Percentiles rank a stretch among this genome's conserved stretches.
Evolutionary conservation across 805 yeast species (phyloP).

Genomic region (Yamadazyma scolyti): DNA sequence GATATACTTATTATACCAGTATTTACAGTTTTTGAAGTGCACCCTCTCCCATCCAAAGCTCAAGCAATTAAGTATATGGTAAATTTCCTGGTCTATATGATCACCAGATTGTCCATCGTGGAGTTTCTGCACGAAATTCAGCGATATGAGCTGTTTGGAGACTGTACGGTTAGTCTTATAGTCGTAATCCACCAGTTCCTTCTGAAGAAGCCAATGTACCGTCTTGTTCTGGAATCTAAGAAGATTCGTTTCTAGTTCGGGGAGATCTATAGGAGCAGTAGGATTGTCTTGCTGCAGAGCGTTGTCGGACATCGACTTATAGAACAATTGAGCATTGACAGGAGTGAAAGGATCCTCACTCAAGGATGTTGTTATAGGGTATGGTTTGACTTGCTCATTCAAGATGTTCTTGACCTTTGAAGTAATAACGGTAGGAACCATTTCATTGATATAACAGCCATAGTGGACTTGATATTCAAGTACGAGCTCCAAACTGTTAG

Average conservation of each 20-base stretch:
- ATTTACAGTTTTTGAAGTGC: constrained; percentile 7
- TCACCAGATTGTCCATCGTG: background rate
- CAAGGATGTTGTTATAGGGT: constrained; percentile 2
- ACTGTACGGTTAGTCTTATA: constrained; percentile 18
- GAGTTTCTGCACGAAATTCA: too few species aligned
- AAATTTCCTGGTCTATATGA: constrained; percentile 21
- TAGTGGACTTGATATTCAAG: constrained; percentile 13
- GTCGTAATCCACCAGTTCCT: constrained; percentile 44
- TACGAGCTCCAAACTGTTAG: constrained; percentile 10
- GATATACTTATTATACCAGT: constrained; percentile 51
- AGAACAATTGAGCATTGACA: constrained; percentile 40
- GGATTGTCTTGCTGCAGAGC: constrained; percentile 27
- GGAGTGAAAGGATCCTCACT: constrained; percentile 13
- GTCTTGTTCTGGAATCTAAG: constrained; percentile 52
- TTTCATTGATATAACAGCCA: constrained; percentile 16
- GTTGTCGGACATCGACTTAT: constrained; percentile 45
- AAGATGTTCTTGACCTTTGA: constrained; percentile 9
- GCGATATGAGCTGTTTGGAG: constrained; percentile 14
- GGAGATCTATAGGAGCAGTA: constrained; percentile 23
- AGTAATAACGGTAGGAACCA: constrained; percentile 15
- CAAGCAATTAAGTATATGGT: constrained; percentile 32
- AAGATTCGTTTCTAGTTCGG: constrained; percentile 42
- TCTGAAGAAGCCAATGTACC: constrained; percentile 52
- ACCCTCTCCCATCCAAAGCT: constrained; percentile 52
- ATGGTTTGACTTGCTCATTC: constrained; percentile 4